A percentile compares a stretch with the other conserved stretches of the same genome.
Conservation (phyloP, 2,329 filamentous ascomycete genomes). For the Epichloe amarillans region DNA sequence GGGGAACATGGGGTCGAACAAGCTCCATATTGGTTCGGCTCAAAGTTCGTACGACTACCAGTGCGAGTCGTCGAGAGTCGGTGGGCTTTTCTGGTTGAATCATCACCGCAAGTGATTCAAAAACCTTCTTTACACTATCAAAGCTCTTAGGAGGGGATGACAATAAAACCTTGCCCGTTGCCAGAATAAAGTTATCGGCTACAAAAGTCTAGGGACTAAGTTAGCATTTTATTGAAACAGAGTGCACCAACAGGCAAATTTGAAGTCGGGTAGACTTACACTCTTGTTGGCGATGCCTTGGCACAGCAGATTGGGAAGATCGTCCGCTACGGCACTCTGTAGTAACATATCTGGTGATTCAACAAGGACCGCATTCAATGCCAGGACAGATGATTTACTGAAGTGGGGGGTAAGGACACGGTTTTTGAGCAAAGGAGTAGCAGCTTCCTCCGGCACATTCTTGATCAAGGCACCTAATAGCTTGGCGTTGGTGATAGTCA, state of each 20-base stretch:
- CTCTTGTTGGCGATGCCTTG: slow-evolving; percentile 67
- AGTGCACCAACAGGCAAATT: slow-evolving; percentile 7
- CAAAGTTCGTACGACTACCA: slow-evolving; percentile 80
- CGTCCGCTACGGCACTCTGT: slow-evolving; percentile 52
- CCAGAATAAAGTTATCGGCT: slow-evolving; percentile 76
- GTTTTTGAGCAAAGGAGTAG: slow-evolving; percentile 45
- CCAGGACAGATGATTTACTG: slow-evolving; percentile 67
- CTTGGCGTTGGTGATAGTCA: slow-evolving; percentile 82
- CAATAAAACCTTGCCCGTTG: slow-evolving; percentile 81
- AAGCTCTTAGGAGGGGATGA: slow-evolving; percentile 54
- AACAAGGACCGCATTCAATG: slow-evolving; percentile 75
- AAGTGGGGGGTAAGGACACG: slow-evolving; percentile 68
- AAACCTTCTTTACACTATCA: slow-evolving; percentile 61
- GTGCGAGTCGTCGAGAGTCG: slow-evolving; percentile 72
- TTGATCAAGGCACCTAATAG: slow-evolving; percentile 82
- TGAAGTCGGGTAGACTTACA: slow-evolving; percentile 33
- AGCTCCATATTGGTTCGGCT: slow-evolving; percentile 68
- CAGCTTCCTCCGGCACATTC: slow-evolving; percentile 63
- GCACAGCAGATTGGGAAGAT: slow-evolving; percentile 63
- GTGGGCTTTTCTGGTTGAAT: slow-evolving; percentile 66
- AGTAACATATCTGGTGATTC: slow-evolving; percentile 63
- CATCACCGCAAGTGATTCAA: slow-evolving; percentile 61
- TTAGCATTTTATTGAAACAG: not conserved
- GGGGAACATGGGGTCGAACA: slow-evolving; percentile 64
- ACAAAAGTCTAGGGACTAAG: slow-evolving; percentile 51